Percentiles rank a stretch among this genome's conserved stretches.
These are phyloP conservation scores for Hymenoscyphus fructigenus DNA, from an alignment of 2,329 filamentous ascomycete species.

Conservation along the genomic window DNA sequence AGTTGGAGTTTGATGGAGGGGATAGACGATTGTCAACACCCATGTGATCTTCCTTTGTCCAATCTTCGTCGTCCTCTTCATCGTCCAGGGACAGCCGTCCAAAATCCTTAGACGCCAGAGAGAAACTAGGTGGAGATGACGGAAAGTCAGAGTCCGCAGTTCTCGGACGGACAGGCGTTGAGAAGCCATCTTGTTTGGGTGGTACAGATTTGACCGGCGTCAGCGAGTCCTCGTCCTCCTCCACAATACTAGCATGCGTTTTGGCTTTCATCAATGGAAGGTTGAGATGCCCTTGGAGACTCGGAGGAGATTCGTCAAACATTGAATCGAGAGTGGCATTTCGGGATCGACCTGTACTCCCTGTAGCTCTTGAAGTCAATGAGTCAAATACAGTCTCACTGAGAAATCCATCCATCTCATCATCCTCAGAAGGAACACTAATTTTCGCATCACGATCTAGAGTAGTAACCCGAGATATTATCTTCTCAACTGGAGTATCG, in stretches of 20 bases:
- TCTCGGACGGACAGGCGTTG: slow-evolving; percentile 23
- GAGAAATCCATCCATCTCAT: slow-evolving; percentile 70
- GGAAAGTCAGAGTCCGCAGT: slow-evolving; percentile 26
- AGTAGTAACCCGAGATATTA: not conserved
- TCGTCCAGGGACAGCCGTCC: slow-evolving; percentile 58
- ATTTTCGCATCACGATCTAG: slow-evolving; percentile 68
- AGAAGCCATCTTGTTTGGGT: slow-evolving; percentile 22
- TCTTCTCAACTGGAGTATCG: not conserved
- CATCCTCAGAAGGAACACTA: slow-evolving; percentile 68
- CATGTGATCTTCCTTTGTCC: slow-evolving; percentile 54
- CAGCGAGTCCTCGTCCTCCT: slow-evolving; percentile 58
- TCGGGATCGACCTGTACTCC: slow-evolving; percentile 58
- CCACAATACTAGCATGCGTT: slow-evolving; percentile 53
- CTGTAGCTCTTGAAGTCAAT: slow-evolving; percentile 67
- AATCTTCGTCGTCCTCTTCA: slow-evolving; percentile 64
- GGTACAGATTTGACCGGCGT: slow-evolving; percentile 44
- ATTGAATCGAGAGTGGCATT: slow-evolving; percentile 75
- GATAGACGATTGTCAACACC: slow-evolving; percentile 56
- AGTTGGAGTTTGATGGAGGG: slow-evolving; percentile 51
- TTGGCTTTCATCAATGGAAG: slow-evolving; percentile 47
- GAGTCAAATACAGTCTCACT: slow-evolving; percentile 79
- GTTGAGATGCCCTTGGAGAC: slow-evolving; percentile 47
- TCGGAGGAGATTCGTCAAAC: slow-evolving; percentile 75
- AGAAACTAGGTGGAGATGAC: slow-evolving; percentile 36
- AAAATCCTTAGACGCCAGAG: slow-evolving; percentile 41